Conservation (phyloP, 345 rosid species). For the Carallia brachiata region DNA sequence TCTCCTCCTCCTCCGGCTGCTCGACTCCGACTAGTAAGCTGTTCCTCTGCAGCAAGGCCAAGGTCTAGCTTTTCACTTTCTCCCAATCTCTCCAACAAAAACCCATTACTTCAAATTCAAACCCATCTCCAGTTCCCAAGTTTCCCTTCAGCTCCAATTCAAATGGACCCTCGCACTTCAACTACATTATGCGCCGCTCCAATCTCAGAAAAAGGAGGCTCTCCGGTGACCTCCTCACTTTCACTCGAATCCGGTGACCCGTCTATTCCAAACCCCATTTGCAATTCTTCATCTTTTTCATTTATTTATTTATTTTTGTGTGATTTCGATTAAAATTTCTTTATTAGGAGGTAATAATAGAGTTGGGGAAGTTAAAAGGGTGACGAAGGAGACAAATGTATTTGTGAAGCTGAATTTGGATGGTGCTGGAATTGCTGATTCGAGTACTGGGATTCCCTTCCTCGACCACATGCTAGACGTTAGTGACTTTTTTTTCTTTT, state of each 20-base stretch:
- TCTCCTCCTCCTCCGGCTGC: no score
- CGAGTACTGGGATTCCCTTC: conserved; percentile 71
- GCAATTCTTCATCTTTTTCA: neutral
- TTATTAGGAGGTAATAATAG: conserved; percentile 28
- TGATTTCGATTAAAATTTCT: neutral
- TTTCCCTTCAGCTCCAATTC: conserved; percentile 6
- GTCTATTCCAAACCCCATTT: neutral
- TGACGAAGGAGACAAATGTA: conserved; percentile 82
- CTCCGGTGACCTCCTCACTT: conserved; percentile 5
- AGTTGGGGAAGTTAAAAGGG: conserved; percentile 79
- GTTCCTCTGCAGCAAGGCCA: no score
- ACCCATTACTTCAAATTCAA: no score
- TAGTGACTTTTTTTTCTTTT: neutral
- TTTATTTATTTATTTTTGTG: neutral
- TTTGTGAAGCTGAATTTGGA: conserved; percentile 72
- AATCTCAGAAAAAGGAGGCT: no score
- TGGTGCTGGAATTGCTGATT: conserved; percentile 75
- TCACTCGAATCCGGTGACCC: conserved; percentile 24
- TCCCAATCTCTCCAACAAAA: no score
- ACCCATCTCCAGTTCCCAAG: neutral
- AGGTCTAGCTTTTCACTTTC: no score
- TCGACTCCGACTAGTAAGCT: no score
- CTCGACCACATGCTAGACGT: conserved; percentile 95
- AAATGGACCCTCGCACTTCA: conserved; percentile 31
- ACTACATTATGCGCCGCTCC: conserved; percentile 21